A percentile compares a stretch with the other conserved stretches of the same genome.
phyloP scores from a whole-genome alignment of 2,329 filamentous ascomycete genomes.

The Fusarium nodosum region DNA sequence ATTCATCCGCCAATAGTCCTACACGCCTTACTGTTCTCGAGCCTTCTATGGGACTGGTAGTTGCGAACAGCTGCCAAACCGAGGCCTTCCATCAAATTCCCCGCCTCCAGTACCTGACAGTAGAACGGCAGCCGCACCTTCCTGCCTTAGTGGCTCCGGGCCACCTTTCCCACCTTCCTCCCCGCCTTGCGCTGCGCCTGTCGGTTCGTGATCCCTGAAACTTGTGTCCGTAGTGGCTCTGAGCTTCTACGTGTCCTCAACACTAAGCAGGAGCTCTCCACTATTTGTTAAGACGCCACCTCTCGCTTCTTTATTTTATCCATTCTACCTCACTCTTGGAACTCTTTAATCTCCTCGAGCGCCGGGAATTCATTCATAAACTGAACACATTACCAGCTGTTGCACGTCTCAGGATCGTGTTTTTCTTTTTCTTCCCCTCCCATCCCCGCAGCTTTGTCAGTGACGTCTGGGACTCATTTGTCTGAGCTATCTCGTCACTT shows the following conservation, averaged over 20 bases:
- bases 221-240: slow-evolving; percentile 46
- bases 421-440: slow-evolving; percentile 18
- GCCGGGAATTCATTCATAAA: slow-evolving; percentile 43
- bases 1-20: slow-evolving; percentile 22
- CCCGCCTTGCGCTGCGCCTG: slow-evolving; percentile 15
- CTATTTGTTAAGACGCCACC: slow-evolving; percentile 49
- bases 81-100: slow-evolving; percentile 28
- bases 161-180: slow-evolving; percentile 27
- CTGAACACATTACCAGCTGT: slow-evolving; percentile 11
- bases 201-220: slow-evolving; percentile 48
- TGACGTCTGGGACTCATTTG: slow-evolving; percentile 34
- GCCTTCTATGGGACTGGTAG: slow-evolving; percentile 42
- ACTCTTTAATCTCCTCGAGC: slow-evolving; percentile 48
- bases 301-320: slow-evolving; percentile 40
- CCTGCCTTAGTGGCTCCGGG: slow-evolving; percentile 41
- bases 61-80: slow-evolving; percentile 10
- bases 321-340: slow-evolving; percentile 51
- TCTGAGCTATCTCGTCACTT: slow-evolving; percentile 63
- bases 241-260: slow-evolving; percentile 55
- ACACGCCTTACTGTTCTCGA: slow-evolving; percentile 39
- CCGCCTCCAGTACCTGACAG: slow-evolving; percentile 42
- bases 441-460: slow-evolving; percentile 42
- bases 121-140: slow-evolving; percentile 35
- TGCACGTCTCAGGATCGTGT: slow-evolving; percentile 22
- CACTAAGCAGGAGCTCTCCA: slow-evolving; percentile 48